phyloP scores from a whole-genome alignment of 2,329 filamentous ascomycete genomes.

The Fonsecaea monophora region DNA sequence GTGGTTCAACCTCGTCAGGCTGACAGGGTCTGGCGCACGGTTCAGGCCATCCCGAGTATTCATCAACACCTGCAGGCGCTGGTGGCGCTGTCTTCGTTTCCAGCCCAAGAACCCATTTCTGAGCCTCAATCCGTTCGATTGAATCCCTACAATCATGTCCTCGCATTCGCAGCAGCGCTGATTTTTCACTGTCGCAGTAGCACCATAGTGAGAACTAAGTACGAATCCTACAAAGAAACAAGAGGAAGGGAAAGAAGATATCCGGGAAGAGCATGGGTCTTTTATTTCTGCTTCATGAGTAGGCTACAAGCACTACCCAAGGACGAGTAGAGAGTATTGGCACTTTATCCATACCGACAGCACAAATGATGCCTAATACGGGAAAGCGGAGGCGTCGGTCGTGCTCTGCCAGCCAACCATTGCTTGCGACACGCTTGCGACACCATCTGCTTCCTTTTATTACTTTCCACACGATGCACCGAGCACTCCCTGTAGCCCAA shows the following conservation, averaged over 20 bases:
- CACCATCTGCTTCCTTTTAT: not conserved
- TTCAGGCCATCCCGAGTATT: too few relatives aligned
- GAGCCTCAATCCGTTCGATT: not conserved
- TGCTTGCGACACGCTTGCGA: conserved; percentile 1
- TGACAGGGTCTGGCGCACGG: not conserved
- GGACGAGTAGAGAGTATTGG: not conserved
- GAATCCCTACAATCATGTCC: not conserved
- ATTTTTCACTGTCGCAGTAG: not conserved
- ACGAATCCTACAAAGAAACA: not conserved
- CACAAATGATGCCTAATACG: conserved; percentile 8
- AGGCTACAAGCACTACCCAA: not conserved
- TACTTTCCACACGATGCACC: conserved; percentile 4
- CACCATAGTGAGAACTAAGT: not conserved
- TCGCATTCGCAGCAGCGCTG: not conserved
- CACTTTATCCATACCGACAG: not conserved
- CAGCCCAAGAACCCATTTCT: not conserved
- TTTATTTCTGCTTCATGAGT: not conserved
- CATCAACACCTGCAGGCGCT: not conserved
- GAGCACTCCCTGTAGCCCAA: not conserved
- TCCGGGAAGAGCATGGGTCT: not conserved
- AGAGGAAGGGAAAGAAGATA: not conserved
- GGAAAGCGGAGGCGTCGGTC: not conserved
- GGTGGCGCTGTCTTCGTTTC: not conserved
- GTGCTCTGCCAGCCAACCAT: conserved; percentile 4
- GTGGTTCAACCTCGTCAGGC: not conserved